A percentile compares a stretch with the other conserved stretches of the same genome.
These are phyloP conservation scores for Nadsonia starkeyi-henricii DNA, from an alignment of 1,139 yeast species.

Conservation along the genomic window DNA sequence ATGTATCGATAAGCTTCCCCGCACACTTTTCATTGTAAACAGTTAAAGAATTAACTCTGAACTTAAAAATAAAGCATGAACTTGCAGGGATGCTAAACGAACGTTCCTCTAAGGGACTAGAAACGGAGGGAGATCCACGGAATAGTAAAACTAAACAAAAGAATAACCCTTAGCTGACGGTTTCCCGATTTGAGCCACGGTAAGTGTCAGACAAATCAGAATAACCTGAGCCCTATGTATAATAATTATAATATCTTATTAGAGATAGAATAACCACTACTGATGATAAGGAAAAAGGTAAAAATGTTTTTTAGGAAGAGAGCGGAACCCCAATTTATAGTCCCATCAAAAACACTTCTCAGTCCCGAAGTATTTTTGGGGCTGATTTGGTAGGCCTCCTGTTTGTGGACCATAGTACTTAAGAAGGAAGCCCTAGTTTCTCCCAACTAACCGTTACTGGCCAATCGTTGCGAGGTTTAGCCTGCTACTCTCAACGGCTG, in stretches of 20 bases:
- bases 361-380: too few relatives aligned
- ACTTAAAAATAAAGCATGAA: not conserved
- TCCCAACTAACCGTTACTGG: too few relatives aligned
- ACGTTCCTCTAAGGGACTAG: not conserved
- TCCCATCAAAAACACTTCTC: too few relatives aligned
- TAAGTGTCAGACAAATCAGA: not conserved
- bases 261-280: not conserved
- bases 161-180: slow-evolving; percentile 1
- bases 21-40: not conserved
- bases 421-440: too few relatives aligned
- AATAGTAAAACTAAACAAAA: not conserved
- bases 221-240: not conserved
- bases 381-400: too few relatives aligned
- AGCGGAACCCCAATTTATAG: too few relatives aligned
- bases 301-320: not conserved
- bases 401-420: too few relatives aligned
- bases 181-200: not conserved
- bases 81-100: not conserved
- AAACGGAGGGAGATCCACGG: slow-evolving; percentile 1
- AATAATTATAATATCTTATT: not conserved
- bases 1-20: not conserved
- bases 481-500: too few relatives aligned
- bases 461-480: too few relatives aligned
- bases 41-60: not conserved
- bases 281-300: not conserved